Evolutionary conservation across 306 rosid species (phyloP).

Genomic region (Dalbergia oliveri): DNA sequence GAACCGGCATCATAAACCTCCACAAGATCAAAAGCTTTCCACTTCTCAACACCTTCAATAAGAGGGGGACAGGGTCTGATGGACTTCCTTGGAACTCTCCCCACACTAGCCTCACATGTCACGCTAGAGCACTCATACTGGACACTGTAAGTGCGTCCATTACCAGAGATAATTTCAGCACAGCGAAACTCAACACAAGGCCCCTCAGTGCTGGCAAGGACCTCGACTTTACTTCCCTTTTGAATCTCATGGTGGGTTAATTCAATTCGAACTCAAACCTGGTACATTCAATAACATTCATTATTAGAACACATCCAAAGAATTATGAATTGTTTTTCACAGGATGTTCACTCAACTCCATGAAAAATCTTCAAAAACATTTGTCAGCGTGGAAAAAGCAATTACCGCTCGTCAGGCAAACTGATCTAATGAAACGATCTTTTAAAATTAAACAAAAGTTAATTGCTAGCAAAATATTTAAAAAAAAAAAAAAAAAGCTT

Average conservation of each 20-base stretch:
- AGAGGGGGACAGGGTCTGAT: constrained; percentile 79
- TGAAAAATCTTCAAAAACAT: neutral
- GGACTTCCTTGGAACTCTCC: constrained; percentile 69
- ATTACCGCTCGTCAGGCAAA: neutral
- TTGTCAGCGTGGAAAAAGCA: neutral
- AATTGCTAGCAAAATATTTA: neutral
- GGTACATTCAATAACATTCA: constrained; percentile 32
- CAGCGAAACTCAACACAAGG: constrained; percentile 70
- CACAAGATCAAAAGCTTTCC: constrained; percentile 66
- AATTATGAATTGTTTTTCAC: neutral
- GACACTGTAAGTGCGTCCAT: constrained; percentile 69
- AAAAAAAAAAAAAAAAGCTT: no score
- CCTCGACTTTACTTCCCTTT: constrained; percentile 79
- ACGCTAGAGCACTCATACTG: constrained; percentile 49
- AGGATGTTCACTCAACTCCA: neutral
- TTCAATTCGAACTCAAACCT: constrained; percentile 47
- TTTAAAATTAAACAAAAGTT: neutral
- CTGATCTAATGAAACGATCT: neutral
- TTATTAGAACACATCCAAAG: neutral
- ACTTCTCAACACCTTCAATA: constrained; percentile 43
- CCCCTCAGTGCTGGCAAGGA: constrained; percentile 57
- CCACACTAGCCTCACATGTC: constrained; percentile 47
- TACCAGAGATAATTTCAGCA: constrained; percentile 70
- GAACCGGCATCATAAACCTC: constrained; percentile 70
- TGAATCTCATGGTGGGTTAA: constrained; percentile 63